A percentile compares a stretch with the other conserved stretches of the same genome.
These are phyloP conservation scores for Fusarium sp. DNA, from an alignment of 2,329 filamentous ascomycete species.

Conservation along the genomic window DNA sequence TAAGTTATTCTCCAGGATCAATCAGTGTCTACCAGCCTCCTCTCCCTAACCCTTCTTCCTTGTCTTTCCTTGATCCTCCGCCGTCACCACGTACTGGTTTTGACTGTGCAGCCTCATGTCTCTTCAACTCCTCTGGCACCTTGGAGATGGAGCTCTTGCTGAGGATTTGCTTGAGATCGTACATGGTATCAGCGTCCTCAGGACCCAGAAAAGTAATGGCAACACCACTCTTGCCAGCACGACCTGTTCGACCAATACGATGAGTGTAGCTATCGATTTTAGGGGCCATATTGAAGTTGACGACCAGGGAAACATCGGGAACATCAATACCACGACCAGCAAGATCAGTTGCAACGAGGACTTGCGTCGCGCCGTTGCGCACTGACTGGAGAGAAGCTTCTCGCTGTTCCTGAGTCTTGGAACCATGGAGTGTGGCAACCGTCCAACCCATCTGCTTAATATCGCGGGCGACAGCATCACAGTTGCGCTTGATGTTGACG, in stretches of 20 bases:
- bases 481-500: constrained; percentile 99
- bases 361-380: constrained; percentile 80
- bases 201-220: constrained; percentile 94
- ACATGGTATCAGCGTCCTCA: constrained; percentile 90
- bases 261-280: constrained; percentile 97
- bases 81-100: constrained; percentile 63
- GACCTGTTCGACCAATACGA: constrained; percentile 94
- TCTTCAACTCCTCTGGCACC: constrained; percentile 88
- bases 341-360: constrained; percentile 94
- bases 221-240: constrained; percentile 95
- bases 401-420: constrained; percentile 97
- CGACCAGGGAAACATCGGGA: constrained; percentile 88
- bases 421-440: constrained; percentile 89
- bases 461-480: constrained; percentile 91
- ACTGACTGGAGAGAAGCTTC: constrained; percentile 90
- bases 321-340: constrained; percentile 98
- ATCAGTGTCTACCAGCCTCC: constrained; percentile 36
- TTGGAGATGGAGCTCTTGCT: constrained; percentile 87
- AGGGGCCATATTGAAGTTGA: constrained; percentile 99
- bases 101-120: constrained; percentile 91
- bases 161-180: constrained; percentile 95
- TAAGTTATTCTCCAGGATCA: background rate
- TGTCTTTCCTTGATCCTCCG: constrained; percentile 44
- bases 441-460: constrained; percentile 95
- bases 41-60: constrained; percentile 38